Conservation (phyloP, 2,329 filamentous ascomycete genomes). For the Scedosporium aurantiacum region DNA sequence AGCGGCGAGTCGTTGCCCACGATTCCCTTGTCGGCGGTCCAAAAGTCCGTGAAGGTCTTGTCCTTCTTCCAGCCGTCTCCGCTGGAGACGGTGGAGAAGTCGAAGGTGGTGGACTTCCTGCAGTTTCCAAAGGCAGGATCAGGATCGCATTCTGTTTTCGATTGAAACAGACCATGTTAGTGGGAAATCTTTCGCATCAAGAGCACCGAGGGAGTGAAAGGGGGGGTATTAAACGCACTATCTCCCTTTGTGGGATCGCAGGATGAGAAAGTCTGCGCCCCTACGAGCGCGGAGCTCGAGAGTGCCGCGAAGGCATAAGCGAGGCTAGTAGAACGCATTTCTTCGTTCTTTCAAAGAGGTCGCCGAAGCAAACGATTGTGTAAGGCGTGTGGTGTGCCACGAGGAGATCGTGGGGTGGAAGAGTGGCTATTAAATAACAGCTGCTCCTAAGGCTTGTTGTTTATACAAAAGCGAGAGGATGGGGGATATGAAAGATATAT, state of each 20-base stretch:
- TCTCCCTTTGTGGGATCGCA: constrained; percentile 34
- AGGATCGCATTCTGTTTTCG: constrained; percentile 38
- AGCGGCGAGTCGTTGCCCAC: constrained; percentile 16
- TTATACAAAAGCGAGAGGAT: not conserved
- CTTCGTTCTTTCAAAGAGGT: not conserved
- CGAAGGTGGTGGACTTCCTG: constrained; percentile 32
- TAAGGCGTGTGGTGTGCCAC: not conserved
- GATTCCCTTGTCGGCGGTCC: constrained; percentile 22
- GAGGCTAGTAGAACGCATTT: constrained; percentile 30
- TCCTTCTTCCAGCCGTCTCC: constrained; percentile 12
- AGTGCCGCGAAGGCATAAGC: constrained; percentile 22
- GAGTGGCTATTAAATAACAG: not conserved
- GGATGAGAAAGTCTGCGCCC: constrained; percentile 43
- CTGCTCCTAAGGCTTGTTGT: too few species aligned
- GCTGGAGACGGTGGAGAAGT: constrained; percentile 55
- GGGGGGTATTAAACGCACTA: constrained; percentile 7
- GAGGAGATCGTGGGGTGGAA: not conserved
- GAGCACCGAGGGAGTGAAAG: not conserved
- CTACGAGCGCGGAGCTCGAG: constrained; percentile 35
- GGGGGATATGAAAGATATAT: not conserved
- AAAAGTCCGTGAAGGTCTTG: constrained; percentile 15
- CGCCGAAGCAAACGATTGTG: not conserved
- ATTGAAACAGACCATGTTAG: not conserved
- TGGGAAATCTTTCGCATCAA: too few species aligned
- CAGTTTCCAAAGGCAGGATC: constrained; percentile 48